These are phyloP conservation scores for Rhododendron mucronatum DNA, from an alignment of 148 eudicot species.

Conservation along the genomic window DNA sequence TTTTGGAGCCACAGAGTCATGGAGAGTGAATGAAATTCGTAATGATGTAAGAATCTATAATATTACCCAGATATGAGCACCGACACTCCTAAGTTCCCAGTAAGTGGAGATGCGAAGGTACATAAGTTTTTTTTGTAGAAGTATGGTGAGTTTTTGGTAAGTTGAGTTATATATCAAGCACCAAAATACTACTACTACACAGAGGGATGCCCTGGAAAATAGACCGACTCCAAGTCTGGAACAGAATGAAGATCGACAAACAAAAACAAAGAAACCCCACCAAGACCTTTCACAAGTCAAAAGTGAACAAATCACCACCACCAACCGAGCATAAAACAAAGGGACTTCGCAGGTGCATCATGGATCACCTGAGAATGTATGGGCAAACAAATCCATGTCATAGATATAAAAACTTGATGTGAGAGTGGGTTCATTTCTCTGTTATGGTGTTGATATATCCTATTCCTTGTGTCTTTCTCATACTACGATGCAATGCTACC, in stretches of 20 bases:
- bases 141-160: not conserved
- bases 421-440: not conserved
- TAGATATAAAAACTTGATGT: not conserved
- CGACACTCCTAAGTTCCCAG: not conserved
- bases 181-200: not conserved
- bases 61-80: not conserved
- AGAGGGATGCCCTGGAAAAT: not conserved
- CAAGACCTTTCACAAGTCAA: not conserved
- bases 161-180: not conserved
- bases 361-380: not conserved
- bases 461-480: not conserved
- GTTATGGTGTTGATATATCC: not conserved
- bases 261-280: not conserved
- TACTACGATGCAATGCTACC: not conserved
- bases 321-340: not conserved
- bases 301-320: not conserved
- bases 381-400: not conserved
- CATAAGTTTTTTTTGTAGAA: not conserved
- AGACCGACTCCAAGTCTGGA: not conserved
- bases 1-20: not conserved
- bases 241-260: not conserved
- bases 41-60: not conserved
- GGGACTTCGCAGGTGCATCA: not conserved
- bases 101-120: not conserved
- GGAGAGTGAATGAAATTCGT: not conserved